Evolutionary conservation across 805 yeast species (phyloP).

Genomic region (Hanseniaspora guilliermondii): DNA sequence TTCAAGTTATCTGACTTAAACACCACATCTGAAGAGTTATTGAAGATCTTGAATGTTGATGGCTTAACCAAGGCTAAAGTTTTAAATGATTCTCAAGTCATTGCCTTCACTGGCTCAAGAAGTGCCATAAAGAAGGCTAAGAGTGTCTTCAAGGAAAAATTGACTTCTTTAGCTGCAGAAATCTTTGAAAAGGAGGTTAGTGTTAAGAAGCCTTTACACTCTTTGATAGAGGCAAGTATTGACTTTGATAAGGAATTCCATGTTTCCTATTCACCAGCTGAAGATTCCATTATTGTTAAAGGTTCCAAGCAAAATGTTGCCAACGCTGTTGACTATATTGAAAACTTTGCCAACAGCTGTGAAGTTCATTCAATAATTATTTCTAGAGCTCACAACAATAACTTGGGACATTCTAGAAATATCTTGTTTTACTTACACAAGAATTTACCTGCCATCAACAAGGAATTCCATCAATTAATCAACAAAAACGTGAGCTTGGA

Average conservation of each 20-base stretch:
- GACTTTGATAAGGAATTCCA: constrained; percentile 37
- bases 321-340: constrained; percentile 52
- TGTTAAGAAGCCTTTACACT: constrained; percentile 59
- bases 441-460: constrained; percentile 15
- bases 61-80: constrained; percentile 19
- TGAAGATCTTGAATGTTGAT: constrained; percentile 18
- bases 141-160: constrained; percentile 34
- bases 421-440: constrained; percentile 55
- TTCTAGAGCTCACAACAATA: constrained; percentile 78
- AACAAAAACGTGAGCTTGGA: constrained; percentile 35
- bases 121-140: constrained; percentile 48
- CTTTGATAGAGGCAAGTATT: constrained; percentile 37
- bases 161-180: constrained; percentile 34
- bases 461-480: constrained; percentile 27
- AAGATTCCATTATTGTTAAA: constrained; percentile 40
- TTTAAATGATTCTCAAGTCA: constrained; percentile 26
- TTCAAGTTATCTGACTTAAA: constrained; percentile 26
- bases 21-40: constrained; percentile 25
- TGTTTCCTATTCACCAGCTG: constrained; percentile 48
- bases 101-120: constrained; percentile 60
- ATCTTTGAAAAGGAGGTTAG: constrained; percentile 43
- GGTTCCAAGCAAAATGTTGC: constrained; percentile 51
- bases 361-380: constrained; percentile 63
- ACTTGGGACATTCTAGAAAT: constrained; percentile 60
- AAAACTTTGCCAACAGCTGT: constrained; percentile 45